Evolutionary conservation across 345 rosid species (phyloP).

Genomic region (Sisymbrium altissimum): DNA sequence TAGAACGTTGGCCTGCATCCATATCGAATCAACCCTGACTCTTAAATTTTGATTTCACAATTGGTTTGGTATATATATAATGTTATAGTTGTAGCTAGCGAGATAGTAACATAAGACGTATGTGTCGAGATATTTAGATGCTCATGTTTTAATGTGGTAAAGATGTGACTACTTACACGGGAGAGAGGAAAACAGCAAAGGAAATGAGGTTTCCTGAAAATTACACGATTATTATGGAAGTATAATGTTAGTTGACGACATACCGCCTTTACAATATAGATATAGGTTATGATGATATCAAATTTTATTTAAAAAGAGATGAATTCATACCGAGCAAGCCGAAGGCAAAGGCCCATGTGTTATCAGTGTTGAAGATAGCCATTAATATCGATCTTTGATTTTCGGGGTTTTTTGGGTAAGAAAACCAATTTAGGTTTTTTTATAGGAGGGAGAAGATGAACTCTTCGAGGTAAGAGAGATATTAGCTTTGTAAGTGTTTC

Average conservation of each 20-base stretch:
- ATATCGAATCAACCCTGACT: neutral
- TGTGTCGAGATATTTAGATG: neutral
- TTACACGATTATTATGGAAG: neutral
- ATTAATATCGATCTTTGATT: conserved; percentile 15
- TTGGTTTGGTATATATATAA: neutral
- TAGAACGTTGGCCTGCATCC: conserved; percentile 59
- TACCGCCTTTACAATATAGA: neutral
- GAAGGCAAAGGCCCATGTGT: conserved; percentile 36
- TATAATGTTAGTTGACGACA: neutral
- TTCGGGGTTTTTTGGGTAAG: neutral
- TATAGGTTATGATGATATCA: conserved; percentile 2
- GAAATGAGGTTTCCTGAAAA: conserved; percentile 64
- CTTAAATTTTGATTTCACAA: neutral
- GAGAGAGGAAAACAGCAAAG: conserved; percentile 59
- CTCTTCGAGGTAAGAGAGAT: conserved; percentile 10
- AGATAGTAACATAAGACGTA: neutral
- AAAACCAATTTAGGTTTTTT: neutral
- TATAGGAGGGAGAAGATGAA: conserved; percentile 8
- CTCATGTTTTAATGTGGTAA: neutral
- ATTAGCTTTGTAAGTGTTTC: conserved; percentile 18
- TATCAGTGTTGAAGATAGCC: conserved; percentile 34
- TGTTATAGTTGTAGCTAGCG: neutral
- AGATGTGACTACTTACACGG: conserved; percentile 55
- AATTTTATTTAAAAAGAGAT: neutral
- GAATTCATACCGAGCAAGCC: conserved; percentile 34